Evolutionary conservation across 345 rosid species (phyloP).

Genomic region (Hypericum androsaemum): DNA sequence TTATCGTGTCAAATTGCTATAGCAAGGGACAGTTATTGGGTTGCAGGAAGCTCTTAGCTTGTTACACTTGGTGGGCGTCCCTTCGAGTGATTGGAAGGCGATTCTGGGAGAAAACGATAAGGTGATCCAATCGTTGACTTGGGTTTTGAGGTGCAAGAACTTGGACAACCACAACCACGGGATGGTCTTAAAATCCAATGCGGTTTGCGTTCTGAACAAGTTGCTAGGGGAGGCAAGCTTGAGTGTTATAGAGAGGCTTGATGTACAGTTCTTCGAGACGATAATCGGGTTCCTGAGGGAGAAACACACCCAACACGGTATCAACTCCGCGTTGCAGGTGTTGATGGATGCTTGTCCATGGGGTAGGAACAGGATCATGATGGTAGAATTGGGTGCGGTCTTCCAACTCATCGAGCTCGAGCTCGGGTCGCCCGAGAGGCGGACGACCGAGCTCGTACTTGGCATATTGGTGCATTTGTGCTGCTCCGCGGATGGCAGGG

Average conservation of each 20-base stretch:
- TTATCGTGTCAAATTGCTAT: conserved; percentile 22
- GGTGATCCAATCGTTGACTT: conserved; percentile 36
- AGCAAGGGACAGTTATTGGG: conserved; percentile 16
- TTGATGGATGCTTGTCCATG: conserved; percentile 36
- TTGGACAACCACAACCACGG: conserved; percentile 11
- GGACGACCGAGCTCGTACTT: conserved; percentile 46
- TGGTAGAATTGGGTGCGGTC: conserved; percentile 47
- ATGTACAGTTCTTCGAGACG: conserved; percentile 32
- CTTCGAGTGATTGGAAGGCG: conserved; percentile 23
- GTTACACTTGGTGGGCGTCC: conserved; percentile 30
- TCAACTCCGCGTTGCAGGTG: conserved; percentile 40
- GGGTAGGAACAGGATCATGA: conserved; percentile 44
- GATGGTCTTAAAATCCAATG: conserved; percentile 26
- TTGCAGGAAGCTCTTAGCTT: conserved; percentile 43
- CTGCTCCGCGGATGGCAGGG: conserved; percentile 63
- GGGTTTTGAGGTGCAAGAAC: conserved; percentile 31
- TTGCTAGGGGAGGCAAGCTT: conserved; percentile 31
- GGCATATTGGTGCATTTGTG: conserved; percentile 52
- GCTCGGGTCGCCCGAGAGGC: conserved; percentile 24
- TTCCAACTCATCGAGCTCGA: conserved; percentile 63
- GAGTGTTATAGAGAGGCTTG: conserved; percentile 33
- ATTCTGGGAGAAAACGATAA: conserved; percentile 23
- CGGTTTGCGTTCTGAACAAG: conserved; percentile 26
- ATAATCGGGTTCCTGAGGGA: conserved; percentile 33
- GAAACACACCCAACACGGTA: conserved; percentile 26